These are phyloP conservation scores for Penicillium nordicum DNA, from an alignment of 2,329 filamentous ascomycete species.

Conservation along the genomic window DNA sequence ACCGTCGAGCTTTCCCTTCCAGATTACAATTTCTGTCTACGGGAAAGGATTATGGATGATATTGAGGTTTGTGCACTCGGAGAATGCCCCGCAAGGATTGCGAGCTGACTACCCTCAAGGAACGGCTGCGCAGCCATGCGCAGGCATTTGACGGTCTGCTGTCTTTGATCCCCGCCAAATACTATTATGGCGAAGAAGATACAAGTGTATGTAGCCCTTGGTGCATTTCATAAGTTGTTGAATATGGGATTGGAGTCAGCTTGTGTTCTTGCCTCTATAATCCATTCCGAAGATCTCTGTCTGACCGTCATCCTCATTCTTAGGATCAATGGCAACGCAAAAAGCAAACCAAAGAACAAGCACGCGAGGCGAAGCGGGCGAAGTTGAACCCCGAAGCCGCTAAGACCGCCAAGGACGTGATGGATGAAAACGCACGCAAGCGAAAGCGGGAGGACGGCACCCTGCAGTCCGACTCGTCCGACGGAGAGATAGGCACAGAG, in stretches of 20 bases:
- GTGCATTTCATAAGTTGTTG: background rate
- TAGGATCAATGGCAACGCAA: constrained; percentile 93
- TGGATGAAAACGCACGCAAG: constrained; percentile 80
- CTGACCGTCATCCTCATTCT: constrained; percentile 17
- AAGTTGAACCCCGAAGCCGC: constrained; percentile 90
- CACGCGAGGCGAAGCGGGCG: constrained; percentile 73
- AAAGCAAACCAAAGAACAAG: constrained; percentile 92
- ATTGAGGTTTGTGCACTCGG: constrained; percentile 36
- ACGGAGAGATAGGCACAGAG: constrained; percentile 43
- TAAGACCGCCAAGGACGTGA: constrained; percentile 87
- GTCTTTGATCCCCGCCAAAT: constrained; percentile 83
- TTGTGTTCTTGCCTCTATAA: constrained; percentile 11
- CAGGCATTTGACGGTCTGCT: constrained; percentile 83
- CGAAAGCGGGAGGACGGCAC: constrained; percentile 69
- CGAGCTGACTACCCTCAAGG: constrained; percentile 35
- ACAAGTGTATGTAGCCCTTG: constrained; percentile 60
- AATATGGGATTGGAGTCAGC: constrained; percentile 1
- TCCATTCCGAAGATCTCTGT: constrained; percentile 8
- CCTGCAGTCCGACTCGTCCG: constrained; percentile 47
- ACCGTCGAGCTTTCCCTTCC: constrained; percentile 20
- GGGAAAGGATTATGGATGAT: constrained; percentile 33
- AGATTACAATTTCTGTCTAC: constrained; percentile 12
- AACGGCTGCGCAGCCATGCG: constrained; percentile 52
- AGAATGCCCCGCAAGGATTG: constrained; percentile 12
- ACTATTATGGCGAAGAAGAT: constrained; percentile 83